Evolutionary conservation across 2,329 filamentous ascomycete species (phyloP), one percentile per base, ranked within the genome.

Genomic region (Fusarium sp.): DNA sequence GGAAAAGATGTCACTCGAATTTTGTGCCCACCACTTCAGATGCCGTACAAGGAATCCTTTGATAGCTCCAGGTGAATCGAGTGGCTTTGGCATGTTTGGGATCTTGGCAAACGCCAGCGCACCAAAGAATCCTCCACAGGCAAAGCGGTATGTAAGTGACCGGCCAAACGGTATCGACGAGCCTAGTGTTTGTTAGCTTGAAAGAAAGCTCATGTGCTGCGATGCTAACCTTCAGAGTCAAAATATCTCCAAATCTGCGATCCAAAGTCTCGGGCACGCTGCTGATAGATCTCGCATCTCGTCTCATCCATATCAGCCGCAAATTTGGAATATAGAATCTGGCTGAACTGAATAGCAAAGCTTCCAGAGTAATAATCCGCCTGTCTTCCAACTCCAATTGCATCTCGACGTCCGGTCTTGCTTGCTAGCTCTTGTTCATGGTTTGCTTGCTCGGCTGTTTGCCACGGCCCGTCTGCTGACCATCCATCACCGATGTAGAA

Each of bases 361-460:
- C 84, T 86, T 0, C 83, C 83, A 1, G 83, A 85, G 55, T 86
- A 86, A 68, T 86, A 85, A 51, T 86, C 84, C 0, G 79, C 83
- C 45, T 86, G 83, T 7, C 78, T 39, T 2, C 77, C 75, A 0
- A 67, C 47, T 1, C 72, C 71, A 1, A 75, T 50, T 0, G 45
- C 40, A 19, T 76, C 74, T 28, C 71, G 62, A 11, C 75, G 65
- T 0, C 72, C 68, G 0, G 71, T 72, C 17, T 59, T 55, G 1
- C 56, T 19, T 6, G 58, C 50, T 0, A 54, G 35, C 1, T 32
- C 37, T 5, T 65, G 37, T 11, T 71, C 70, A 5, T 40, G 40
- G 7, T 24, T 32, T 2, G 71, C 70, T 47, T 72, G 61, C 7
- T 66, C 56, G 5, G 17, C 69, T 9, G 47, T 79, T 56, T 59